Base-by-base conservation (phyloP, 768 basidiomycete species). In the Hemileccinum rubropunctum region DNA sequence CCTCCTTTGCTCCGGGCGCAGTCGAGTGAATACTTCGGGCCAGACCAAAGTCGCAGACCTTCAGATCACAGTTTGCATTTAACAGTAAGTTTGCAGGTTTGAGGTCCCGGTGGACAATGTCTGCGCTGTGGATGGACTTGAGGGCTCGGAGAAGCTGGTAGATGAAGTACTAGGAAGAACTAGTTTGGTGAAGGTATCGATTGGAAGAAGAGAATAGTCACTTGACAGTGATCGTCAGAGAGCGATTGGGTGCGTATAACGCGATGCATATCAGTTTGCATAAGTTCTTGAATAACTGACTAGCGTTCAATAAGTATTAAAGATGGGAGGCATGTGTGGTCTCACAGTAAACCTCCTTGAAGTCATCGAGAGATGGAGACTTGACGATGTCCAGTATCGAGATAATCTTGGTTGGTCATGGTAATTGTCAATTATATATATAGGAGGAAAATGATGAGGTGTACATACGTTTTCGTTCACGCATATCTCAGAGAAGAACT, bases 301-400 rank as follows among this genome's bases (percentile, higher is more conserved):
- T 6, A 45, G 41, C 21, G 46, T 48, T 58, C 28, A 49, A 48
- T 41, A 13, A 48, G 53, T 13, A 26, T 20, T 45, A 21, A 46
- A 27, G 12, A 35, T 36, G 17, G n/a, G 10, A 17, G 28, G 20
- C 3, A 38, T 42, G 45, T 14, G 30, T 15, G 54, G 14, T 44
- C 82, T 27, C 54, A 85, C 86, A 87, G 67, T 93, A 92, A 23
- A 92, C 92, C 62, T 95, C 92, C 57, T 82, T 89, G 76, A 95
- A 95, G 3, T 76, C 74, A 4, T 87, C 83, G 36, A 88, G 65
- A 3, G 81, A 79, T 4, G 82, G 68, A 2, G 93, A 93, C 66
- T 88, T 91, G 71, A 90, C 79, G 62, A 95, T 93, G 65, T 94
- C 94, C 55, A 95, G 72, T 61, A 97, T 91, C 12, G 91, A 88